These are phyloP conservation scores for Eimeria maxima DNA, from an alignment of 169 alveolate genomes.

Conservation along the genomic window DNA sequence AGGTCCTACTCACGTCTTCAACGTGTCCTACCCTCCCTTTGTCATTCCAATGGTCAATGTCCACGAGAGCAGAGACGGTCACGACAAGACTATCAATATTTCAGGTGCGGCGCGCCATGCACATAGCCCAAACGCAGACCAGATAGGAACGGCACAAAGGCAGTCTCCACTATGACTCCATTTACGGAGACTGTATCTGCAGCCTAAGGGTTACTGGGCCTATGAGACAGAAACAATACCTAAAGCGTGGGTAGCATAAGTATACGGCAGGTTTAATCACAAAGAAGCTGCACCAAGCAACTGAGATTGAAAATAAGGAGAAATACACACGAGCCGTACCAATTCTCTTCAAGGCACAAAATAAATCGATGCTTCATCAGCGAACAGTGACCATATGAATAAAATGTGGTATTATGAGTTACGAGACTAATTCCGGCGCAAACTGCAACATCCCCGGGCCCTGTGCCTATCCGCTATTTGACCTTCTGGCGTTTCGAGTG, in stretches of 20 bases:
- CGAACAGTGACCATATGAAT: background rate
- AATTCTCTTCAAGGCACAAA: background rate
- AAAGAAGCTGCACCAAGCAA: too few relatives aligned
- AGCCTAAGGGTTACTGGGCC: too few relatives aligned
- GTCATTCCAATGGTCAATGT: slow-evolving; percentile 64
- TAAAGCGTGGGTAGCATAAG: too few relatives aligned
- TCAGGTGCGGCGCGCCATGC: background rate
- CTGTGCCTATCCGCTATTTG: background rate
- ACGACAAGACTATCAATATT: slow-evolving; percentile 66
- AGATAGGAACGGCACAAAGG: too few relatives aligned
- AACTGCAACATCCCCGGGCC: background rate
- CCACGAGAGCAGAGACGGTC: slow-evolving; percentile 51
- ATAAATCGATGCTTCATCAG: background rate
- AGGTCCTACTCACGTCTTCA: slow-evolving; percentile 55
- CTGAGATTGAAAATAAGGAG: background rate
- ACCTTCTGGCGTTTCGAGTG: background rate
- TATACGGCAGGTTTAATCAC: too few relatives aligned
- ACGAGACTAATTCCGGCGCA: background rate
- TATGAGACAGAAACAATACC: too few relatives aligned
- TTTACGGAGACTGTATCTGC: too few relatives aligned
- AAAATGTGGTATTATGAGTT: background rate
- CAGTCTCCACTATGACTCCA: too few relatives aligned
- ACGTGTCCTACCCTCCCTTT: slow-evolving; percentile 62
- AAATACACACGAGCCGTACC: background rate
- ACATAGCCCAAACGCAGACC: background rate